Percentiles rank a stretch among this genome's conserved stretches.
Conservation (phyloP, 2,329 filamentous ascomycete species). For the Trichoderma asperellum region DNA sequence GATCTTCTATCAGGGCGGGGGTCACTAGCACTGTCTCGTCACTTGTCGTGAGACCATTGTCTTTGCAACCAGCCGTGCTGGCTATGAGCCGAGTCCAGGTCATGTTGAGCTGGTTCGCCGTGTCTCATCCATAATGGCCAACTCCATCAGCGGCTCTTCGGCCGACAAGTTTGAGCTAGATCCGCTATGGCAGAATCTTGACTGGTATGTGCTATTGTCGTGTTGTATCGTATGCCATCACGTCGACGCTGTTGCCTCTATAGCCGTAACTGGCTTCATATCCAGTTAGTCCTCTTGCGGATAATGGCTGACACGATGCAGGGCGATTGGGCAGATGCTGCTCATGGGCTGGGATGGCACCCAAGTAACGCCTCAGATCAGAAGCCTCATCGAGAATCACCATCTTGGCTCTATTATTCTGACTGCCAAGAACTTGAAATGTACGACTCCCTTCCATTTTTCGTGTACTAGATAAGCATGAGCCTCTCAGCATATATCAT, state of each 20-base stretch:
- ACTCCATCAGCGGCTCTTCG: constrained; percentile 39
- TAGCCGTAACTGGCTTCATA: not conserved
- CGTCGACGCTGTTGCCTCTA: not conserved
- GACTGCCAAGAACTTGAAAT: constrained; percentile 84
- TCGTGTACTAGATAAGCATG: not conserved
- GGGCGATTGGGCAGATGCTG: constrained; percentile 75
- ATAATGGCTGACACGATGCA: constrained; percentile 42
- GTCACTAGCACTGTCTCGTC: not conserved
- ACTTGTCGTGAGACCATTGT: not conserved
- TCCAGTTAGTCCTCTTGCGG: not conserved
- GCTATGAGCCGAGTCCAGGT: constrained; percentile 10
- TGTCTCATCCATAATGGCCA: constrained; percentile 33
- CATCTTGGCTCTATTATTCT: constrained; percentile 87
- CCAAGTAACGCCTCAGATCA: constrained; percentile 80
- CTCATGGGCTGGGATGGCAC: constrained; percentile 88
- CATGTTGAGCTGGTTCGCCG: constrained; percentile 26
- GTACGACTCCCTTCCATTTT: constrained; percentile 50
- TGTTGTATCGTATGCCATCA: not conserved
- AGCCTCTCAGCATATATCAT: not conserved
- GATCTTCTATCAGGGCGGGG: not conserved
- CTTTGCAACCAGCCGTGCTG: not conserved
- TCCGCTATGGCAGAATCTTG: constrained; percentile 74
- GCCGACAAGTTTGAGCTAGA: constrained; percentile 47
- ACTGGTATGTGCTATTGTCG: constrained; percentile 62
- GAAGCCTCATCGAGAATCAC: constrained; percentile 77